Conservation (phyloP, 768 basidiomycete genomes). For the Nidularia sp. region DNA sequence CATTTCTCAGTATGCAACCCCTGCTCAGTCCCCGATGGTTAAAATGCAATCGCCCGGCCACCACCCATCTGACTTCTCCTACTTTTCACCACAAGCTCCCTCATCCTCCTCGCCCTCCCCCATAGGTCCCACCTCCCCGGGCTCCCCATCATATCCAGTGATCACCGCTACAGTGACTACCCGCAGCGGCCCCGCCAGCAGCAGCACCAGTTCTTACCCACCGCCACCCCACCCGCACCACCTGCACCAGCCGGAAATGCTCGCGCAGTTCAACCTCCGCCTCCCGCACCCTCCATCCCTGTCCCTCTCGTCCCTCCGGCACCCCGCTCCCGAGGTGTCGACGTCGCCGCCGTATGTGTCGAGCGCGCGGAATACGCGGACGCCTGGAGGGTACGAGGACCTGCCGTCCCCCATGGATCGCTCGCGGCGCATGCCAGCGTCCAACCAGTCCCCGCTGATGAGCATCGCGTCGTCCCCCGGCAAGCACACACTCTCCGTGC, state of each 20-base stretch:
- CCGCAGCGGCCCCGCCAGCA: constrained; percentile 1
- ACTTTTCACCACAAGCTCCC: constrained; percentile 12
- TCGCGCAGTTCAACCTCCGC: constrained; percentile 21
- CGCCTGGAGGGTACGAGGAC: background rate
- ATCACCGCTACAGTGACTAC: constrained; percentile 15
- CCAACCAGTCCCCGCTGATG: constrained; percentile 37
- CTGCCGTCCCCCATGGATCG: constrained; percentile 22
- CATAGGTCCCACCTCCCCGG: constrained; percentile 6
- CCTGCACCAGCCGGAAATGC: constrained; percentile 11
- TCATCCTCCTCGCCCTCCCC: constrained; percentile 3
- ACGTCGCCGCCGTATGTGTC: background rate
- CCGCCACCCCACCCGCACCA: constrained; percentile 2
- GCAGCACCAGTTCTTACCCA: background rate
- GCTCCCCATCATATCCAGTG: constrained; percentile 9
- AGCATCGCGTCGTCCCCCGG: constrained; percentile 32
- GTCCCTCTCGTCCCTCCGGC: constrained; percentile 4
- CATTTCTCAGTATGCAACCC: no score
- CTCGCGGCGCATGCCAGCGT: constrained; percentile 18
- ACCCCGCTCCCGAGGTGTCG: background rate
- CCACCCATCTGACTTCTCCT: constrained; percentile 6
- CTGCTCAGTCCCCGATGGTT: no score
- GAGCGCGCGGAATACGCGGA: background rate
- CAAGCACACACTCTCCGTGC: constrained; percentile 42
- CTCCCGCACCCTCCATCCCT: constrained; percentile 21
- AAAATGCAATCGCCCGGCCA: no score